Evolutionary conservation across 352 stramenopile species (phyloP), one percentile per base, ranked within the genome.

Genomic region (Globisporangium paddicum): DNA sequence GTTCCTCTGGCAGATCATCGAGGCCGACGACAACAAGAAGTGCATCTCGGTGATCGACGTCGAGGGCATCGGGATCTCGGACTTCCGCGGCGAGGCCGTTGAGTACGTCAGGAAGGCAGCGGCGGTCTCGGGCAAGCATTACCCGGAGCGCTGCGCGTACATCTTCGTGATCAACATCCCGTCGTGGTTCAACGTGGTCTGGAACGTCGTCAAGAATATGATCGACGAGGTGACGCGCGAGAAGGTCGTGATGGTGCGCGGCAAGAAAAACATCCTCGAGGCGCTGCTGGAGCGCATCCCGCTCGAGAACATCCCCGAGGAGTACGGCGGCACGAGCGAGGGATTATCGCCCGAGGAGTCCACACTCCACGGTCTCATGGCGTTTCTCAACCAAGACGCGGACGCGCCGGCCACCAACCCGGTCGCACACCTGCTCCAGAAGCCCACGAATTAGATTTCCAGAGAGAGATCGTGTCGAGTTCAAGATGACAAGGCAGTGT

Each of bases 151-250:
- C 19, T 96, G 87, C 38, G 87, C 94, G 58, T 96, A 94, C 64
- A 98, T 97, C 50, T 89, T 98, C 23, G 76, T 98, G 30, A 88
- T 98, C 59, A 98, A 98, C 72, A 89, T 96, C 34, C 95, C 95
- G 14, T 93, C 78, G 44, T 98, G 95, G 95, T 97, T 98, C 67
- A 88, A 83, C 56, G 79, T 88, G 44, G 77, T 98, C 47, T 98
- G 94, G 79, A 97, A 96, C 67, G 78, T 94, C 13, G 83, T 98
- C 48, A 94, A 96, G 69, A 89, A 83, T 5, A 80, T 98, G 68
- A 73, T 98, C 26, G 81, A 97, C 60, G 92, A 97, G 54, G 90
- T 94, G 25, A 98, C 95, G 34, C 90, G 89, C 51, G 77, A 96
- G 58, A 98, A 98, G 65, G 94, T 98, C 25, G 86, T 87, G 52